Evolutionary conservation across 192 early-diverging fungal species (phyloP).

Genomic region (Diversispora eburnea): DNA sequence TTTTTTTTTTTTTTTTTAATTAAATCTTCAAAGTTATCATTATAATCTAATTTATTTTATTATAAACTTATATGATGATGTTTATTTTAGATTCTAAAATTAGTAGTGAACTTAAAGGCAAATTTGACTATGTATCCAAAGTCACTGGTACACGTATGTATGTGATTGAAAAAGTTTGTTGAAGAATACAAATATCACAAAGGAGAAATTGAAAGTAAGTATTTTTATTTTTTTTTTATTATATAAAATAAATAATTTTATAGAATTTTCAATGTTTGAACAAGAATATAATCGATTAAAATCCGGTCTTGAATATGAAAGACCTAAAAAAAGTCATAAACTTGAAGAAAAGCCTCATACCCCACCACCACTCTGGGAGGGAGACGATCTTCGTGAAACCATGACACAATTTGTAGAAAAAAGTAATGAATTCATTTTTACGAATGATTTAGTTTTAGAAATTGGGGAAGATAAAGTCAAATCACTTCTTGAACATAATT

Average conservation of each 20-base stretch:
- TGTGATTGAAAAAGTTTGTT: neutral
- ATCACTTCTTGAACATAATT: neutral
- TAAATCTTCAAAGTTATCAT: neutral
- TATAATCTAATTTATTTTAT: neutral
- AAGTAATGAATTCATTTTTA: neutral
- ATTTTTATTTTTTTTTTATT: neutral
- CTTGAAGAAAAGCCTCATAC: neutral
- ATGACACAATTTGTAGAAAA: neutral
- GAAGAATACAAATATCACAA: conserved; percentile 5
- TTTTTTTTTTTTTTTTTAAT: neutral
- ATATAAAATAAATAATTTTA: neutral
- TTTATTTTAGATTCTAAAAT: neutral
- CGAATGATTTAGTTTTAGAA: neutral
- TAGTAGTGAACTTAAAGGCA: neutral
- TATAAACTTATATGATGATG: too few species aligned
- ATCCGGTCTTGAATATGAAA: neutral
- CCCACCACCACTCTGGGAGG: neutral
- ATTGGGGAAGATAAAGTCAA: neutral
- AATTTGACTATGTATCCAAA: neutral
- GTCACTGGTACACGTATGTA: conserved; percentile 5
- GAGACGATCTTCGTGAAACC: neutral
- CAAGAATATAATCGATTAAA: conserved; percentile 3
- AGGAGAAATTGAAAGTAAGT: neutral
- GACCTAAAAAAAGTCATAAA: neutral
- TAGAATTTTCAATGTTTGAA: neutral